A percentile compares a stretch with the other conserved stretches of the same genome.
Evolutionary conservation across 352 stramenopile genomes (phyloP).

Genomic region (Phytophthora multivora): DNA sequence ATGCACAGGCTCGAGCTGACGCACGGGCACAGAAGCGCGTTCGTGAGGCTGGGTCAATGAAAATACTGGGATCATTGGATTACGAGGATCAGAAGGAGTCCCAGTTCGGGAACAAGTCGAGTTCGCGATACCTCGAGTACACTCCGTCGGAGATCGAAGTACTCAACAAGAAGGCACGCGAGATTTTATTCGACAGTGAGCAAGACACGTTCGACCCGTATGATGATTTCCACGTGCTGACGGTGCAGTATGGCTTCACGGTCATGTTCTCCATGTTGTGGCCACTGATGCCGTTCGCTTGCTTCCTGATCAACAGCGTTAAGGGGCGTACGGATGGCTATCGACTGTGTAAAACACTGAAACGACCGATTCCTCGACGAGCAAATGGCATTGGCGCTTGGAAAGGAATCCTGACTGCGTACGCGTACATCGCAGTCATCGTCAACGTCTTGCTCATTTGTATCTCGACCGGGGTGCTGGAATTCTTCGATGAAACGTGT

Average conservation of each 20-base stretch:
- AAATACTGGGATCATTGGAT: constrained; percentile 80
- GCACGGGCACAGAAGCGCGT: constrained; percentile 70
- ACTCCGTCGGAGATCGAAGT: constrained; percentile 64
- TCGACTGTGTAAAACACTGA: constrained; percentile 70
- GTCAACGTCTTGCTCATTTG: constrained; percentile 77
- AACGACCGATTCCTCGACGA: constrained; percentile 68
- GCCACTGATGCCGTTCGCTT: constrained; percentile 76
- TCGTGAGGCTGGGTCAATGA: constrained; percentile 72
- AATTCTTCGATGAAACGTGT: constrained; percentile 71
- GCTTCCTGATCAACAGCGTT: constrained; percentile 72
- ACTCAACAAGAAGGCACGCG: constrained; percentile 68
- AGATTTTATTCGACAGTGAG: constrained; percentile 75
- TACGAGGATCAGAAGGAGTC: constrained; percentile 75
- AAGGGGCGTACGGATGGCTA: constrained; percentile 74
- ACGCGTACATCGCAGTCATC: constrained; percentile 70
- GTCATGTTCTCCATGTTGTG: constrained; percentile 87
- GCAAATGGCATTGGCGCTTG: constrained; percentile 81
- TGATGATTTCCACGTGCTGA: constrained; percentile 74
- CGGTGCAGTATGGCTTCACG: constrained; percentile 75
- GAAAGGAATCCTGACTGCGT: constrained; percentile 59
- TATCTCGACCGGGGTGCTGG: constrained; percentile 69
- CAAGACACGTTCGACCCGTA: constrained; percentile 80
- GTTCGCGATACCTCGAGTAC: constrained; percentile 70
- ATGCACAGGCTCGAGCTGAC: constrained; percentile 62
- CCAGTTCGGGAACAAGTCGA: constrained; percentile 77